A percentile compares a stretch with the other conserved stretches of the same genome.
Conservation (phyloP, 2,329 filamentous ascomycete genomes). For the Aspergillus unguis region DNA sequence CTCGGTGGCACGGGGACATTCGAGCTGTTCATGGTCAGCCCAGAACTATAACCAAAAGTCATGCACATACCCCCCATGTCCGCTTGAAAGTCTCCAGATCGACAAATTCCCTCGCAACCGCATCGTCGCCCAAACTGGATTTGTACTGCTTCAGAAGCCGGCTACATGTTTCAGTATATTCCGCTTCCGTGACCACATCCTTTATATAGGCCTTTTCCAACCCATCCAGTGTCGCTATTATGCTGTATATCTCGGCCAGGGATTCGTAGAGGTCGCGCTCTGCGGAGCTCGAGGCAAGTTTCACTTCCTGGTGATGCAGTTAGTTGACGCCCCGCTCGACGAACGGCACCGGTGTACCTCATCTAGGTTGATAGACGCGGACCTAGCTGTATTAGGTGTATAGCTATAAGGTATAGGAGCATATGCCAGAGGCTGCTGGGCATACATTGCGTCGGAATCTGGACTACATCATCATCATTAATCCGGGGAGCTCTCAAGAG, state of each 20-base stretch:
- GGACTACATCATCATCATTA: neutral
- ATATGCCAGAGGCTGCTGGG: slow-evolving; percentile 65
- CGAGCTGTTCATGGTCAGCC: slow-evolving; percentile 58
- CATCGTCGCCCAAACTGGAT: slow-evolving; percentile 85
- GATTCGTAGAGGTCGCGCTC: slow-evolving; percentile 95
- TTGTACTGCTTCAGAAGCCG: slow-evolving; percentile 95
- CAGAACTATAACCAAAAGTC: neutral
- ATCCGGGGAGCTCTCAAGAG: slow-evolving; percentile 8
- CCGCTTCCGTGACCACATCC: slow-evolving; percentile 83
- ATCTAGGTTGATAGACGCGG: slow-evolving; percentile 88
- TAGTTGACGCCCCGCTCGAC: slow-evolving; percentile 16
- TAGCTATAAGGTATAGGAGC: slow-evolving; percentile 89
- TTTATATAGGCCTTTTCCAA: slow-evolving; percentile 96
- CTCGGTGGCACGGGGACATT: slow-evolving; percentile 91
- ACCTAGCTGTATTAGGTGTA: slow-evolving; percentile 76
- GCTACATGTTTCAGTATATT: slow-evolving; percentile 96
- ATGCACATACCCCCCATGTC: slow-evolving; percentile 75
- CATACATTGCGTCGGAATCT: slow-evolving; percentile 35
- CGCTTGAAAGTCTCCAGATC: slow-evolving; percentile 88
- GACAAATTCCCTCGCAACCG: slow-evolving; percentile 81
- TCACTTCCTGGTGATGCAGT: slow-evolving; percentile 68
- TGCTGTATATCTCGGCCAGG: slow-evolving; percentile 94
- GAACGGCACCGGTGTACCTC: slow-evolving; percentile 56
- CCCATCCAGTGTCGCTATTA: slow-evolving; percentile 91
- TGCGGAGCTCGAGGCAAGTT: slow-evolving; percentile 77